Base-by-base conservation (phyloP, 1,139 yeast genomes). In the Yamadazyma siamensis region DNA sequence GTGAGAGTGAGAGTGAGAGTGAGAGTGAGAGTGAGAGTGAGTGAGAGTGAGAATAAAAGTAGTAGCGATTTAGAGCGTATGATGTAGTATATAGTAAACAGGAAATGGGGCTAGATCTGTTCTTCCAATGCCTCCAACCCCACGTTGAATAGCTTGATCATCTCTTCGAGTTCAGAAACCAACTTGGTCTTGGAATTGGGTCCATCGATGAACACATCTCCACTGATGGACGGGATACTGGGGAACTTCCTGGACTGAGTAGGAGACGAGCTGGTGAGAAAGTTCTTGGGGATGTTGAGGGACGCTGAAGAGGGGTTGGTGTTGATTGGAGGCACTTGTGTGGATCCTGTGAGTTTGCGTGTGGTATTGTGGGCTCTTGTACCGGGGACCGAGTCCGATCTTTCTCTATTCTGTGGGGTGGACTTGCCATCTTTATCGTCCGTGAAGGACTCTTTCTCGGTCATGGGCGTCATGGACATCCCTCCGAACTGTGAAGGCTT, bases 401-500 rank as follows among this genome's bases (percentile, higher is more conserved):
- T 34, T 9, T 53, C 56, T 27, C 54, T 30, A 3, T 34, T 18
- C 11, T 32, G 38, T 1, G 43, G 41, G 2, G 36, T 33, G 4
- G 38, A 29, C 4, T 28, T 36, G 23, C 46, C 44, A 12, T 46
- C 47, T 11, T 32, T 34, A 13, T 39, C 37, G 6, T 32, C 27
- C 5, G 43, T 35, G 23, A 48, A 46, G 8, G 50, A 40, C 21
- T 57, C 75, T 43, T 69, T 77, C 45, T 82, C 94, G 2, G 84
- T 70, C 2, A 82, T 77, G 1, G 91, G 94, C 0, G 94, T 82
- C 94, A 82, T 82, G 0, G 85, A 71, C 45, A 80, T 59, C 14
- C 69, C 50, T 28, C 63, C 61, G 3, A 75, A 65, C 28, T 66
- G 72, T 9, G 74, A 59, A 2, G 79, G 71, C 48, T 75, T 70